These are phyloP conservation scores for Penicillium brasilianum DNA, from an alignment of 2,329 filamentous ascomycete species.

Conservation along the genomic window DNA sequence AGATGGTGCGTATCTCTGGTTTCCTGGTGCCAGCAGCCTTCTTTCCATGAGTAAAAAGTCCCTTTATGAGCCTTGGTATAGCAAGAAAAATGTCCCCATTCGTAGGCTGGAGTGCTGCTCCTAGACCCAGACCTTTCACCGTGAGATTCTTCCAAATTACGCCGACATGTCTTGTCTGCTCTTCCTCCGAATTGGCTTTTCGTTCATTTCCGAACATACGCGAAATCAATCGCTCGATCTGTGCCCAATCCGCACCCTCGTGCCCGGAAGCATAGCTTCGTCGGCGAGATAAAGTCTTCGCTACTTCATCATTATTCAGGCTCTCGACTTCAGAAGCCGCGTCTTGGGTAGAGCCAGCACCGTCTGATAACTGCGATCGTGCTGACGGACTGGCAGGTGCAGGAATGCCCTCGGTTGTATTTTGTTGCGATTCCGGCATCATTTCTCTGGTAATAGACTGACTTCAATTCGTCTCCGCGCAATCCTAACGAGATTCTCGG, in stretches of 20 bases:
- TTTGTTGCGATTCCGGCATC: not conserved
- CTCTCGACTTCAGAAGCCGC: constrained; percentile 8
- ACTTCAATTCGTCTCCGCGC: constrained; percentile 6
- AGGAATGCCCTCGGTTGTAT: not conserved
- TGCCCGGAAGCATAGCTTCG: constrained; percentile 31
- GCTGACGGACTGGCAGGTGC: constrained; percentile 10
- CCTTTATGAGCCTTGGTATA: constrained; percentile 54
- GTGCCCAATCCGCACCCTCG: constrained; percentile 37
- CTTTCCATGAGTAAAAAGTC: constrained; percentile 44
- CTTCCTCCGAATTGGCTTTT: constrained; percentile 69
- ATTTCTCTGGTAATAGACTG: not conserved
- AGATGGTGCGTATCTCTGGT: constrained; percentile 66
- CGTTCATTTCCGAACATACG: constrained; percentile 71
- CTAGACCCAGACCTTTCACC: constrained; percentile 71
- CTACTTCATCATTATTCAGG: constrained; percentile 25
- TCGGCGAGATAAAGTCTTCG: constrained; percentile 34
- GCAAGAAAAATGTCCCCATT: constrained; percentile 61
- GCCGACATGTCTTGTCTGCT: constrained; percentile 71
- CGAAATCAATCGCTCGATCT: constrained; percentile 61
- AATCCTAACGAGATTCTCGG: not conserved
- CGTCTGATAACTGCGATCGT: not conserved
- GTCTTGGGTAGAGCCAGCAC: constrained; percentile 21
- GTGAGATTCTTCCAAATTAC: constrained; percentile 73
- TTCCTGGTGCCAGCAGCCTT: constrained; percentile 37
- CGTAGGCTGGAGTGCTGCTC: constrained; percentile 64